Evolutionary conservation across 352 stramenopile genomes (phyloP).

Genomic region (Blastocystis sp.): DNA sequence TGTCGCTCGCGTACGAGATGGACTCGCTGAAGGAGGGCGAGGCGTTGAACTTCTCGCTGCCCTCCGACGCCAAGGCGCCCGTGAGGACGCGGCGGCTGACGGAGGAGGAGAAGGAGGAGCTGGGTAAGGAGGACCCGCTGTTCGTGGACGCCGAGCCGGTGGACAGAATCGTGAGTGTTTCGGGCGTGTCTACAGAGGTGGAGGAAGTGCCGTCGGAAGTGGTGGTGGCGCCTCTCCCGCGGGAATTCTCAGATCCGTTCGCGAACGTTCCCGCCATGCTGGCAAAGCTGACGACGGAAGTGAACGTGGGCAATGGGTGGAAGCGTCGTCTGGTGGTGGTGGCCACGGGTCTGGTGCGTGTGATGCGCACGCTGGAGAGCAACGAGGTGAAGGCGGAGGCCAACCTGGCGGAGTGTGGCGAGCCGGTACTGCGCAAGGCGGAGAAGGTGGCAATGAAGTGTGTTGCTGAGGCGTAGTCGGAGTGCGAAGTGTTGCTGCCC

Average conservation of each 20-base stretch:
- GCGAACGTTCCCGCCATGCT: neutral
- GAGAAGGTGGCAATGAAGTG: neutral
- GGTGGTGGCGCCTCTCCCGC: neutral
- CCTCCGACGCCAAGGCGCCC: neutral
- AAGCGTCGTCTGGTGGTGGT: neutral
- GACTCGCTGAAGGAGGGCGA: neutral
- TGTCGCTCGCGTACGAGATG: conserved; percentile 8
- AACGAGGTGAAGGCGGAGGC: neutral
- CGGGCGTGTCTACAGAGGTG: neutral
- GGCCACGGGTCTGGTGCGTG: neutral
- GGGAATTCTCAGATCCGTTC: neutral
- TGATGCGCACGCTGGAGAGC: neutral
- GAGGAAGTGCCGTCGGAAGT: neutral
- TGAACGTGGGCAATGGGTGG: neutral
- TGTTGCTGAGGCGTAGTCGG: neutral
- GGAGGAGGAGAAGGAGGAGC: neutral
- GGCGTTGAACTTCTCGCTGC: neutral
- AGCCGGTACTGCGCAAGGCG: neutral
- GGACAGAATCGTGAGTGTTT: neutral
- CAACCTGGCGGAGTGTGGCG: neutral
- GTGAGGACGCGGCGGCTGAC: neutral
- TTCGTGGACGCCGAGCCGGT: neutral
- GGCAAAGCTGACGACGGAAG: neutral
- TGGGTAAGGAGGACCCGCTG: conserved; percentile 13
- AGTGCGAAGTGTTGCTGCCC: neutral